Evolutionary conservation across 352 stramenopile genomes (phyloP).

Genomic region (Saprolegnia diclina): DNA sequence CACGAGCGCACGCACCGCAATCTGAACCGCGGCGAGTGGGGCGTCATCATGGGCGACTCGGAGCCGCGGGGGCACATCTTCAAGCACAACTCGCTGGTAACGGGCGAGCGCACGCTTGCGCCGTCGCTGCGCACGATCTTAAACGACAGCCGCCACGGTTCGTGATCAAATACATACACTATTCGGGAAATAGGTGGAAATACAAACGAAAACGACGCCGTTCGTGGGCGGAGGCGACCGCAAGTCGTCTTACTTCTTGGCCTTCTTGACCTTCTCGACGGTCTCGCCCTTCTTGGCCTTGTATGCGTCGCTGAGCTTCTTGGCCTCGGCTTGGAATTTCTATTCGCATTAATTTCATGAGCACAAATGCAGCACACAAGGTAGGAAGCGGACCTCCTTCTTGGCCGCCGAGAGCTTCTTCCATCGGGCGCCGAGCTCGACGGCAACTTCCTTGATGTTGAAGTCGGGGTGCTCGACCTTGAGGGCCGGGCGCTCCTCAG

Average conservation of each 20-base stretch:
- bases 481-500: constrained; percentile 22
- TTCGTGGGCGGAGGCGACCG: neutral
- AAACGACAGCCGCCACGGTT: neutral
- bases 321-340: constrained; percentile 22
- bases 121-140: constrained; percentile 3
- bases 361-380: neutral
- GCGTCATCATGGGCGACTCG: constrained; percentile 7
- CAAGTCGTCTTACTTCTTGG: constrained; percentile 9
- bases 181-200: neutral
- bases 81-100: constrained; percentile 6
- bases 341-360: neutral
- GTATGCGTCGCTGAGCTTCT: constrained; percentile 22
- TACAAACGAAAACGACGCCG: neutral
- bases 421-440: constrained; percentile 19
- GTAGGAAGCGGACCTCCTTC: constrained; percentile 4
- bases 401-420: constrained; percentile 10
- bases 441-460: constrained; percentile 18
- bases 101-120: neutral
- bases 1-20: constrained; percentile 14
- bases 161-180: constrained; percentile 21
- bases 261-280: constrained; percentile 17
- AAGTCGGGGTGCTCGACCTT: constrained; percentile 13
- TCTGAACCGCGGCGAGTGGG: constrained; percentile 14
- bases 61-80: constrained; percentile 1
- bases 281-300: constrained; percentile 21